These are phyloP conservation scores for Perkinsus olseni DNA, from an alignment of 169 alveolate species.

Conservation along the genomic window DNA sequence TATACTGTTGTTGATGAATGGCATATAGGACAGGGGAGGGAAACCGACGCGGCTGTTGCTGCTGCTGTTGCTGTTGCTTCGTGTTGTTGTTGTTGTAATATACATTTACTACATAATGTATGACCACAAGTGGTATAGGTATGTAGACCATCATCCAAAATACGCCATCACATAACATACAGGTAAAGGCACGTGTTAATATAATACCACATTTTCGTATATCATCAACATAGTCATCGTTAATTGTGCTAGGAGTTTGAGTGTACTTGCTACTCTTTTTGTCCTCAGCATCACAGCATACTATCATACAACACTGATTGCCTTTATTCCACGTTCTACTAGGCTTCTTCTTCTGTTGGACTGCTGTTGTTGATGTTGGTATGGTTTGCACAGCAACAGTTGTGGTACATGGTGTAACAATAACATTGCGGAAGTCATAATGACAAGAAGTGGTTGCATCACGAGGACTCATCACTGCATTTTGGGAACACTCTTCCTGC, in stretches of 20 bases:
- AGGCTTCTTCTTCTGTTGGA: neutral
- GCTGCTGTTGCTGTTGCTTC: neutral
- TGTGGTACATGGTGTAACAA: too few relatives aligned
- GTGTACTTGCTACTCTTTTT: neutral
- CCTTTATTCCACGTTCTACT: neutral
- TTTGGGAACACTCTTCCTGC: too few relatives aligned
- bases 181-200: neutral
- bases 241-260: neutral
- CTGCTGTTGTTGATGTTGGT: neutral
- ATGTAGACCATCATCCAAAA: neutral
- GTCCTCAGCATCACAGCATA: neutral
- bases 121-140: neutral
- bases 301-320: neutral
- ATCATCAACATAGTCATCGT: neutral
- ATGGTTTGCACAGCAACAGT: neutral
- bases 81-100: neutral
- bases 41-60: neutral
- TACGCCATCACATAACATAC: neutral
- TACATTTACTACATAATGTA: neutral
- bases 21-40: neutral
- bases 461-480: neutral
- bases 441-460: neutral
- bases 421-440: too few relatives aligned
- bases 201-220: neutral
- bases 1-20: too few relatives aligned